phyloP scores from a whole-genome alignment of 208 protist genomes.

The Acanthamoeba royreba region DNA sequence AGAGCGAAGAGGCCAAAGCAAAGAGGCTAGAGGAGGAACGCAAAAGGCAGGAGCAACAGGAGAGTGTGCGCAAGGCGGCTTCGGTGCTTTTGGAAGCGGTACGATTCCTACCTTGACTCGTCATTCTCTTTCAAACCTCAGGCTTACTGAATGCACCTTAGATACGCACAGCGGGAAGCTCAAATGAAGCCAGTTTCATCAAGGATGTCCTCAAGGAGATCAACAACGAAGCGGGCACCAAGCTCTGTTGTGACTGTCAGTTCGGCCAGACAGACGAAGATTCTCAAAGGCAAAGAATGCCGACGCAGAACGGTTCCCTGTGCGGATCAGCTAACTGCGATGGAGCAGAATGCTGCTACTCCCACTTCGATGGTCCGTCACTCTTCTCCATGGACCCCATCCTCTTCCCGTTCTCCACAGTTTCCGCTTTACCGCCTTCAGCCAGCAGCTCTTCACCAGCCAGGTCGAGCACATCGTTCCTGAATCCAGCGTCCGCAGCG shows the following conservation, averaged over 20 bases:
- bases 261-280: neutral
- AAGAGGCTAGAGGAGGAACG: neutral
- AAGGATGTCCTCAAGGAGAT: neutral
- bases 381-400: neutral
- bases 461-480: no score
- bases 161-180: neutral
- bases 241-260: neutral
- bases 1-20: neutral
- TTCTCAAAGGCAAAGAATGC: no score
- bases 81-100: neutral
- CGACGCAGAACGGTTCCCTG: no score
- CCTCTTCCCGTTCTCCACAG: neutral
- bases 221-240: neutral
- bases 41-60: neutral
- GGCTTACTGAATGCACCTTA: no score
- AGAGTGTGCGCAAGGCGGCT: neutral
- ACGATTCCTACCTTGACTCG: no score
- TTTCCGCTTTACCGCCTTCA: no score
- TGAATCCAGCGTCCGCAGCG: no score
- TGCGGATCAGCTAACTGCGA: neutral
- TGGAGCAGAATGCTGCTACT: neutral
- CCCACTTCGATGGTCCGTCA: neutral
- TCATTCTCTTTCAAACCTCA: no score
- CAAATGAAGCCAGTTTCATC: neutral
- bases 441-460: no score